A percentile compares a stretch with the other conserved stretches of the same genome.
Conservation (phyloP, 2,329 filamentous ascomycete genomes). For the Peltaster fructicola region DNA sequence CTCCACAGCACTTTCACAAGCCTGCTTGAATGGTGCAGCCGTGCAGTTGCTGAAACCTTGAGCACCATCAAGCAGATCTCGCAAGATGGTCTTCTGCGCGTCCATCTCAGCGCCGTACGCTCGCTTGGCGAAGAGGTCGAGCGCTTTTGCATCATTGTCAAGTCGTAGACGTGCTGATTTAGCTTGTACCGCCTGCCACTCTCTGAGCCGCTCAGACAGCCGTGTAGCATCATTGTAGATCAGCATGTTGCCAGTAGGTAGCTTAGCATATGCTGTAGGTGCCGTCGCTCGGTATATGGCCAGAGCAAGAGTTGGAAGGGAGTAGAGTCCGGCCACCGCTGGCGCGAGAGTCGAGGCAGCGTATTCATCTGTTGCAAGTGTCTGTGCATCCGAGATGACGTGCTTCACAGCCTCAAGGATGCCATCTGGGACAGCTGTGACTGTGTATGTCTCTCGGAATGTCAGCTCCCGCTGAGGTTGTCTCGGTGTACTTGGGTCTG, state of each 20-base stretch:
- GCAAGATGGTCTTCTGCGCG: constrained; percentile 42
- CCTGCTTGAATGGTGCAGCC: constrained; percentile 37
- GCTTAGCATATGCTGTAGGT: constrained; percentile 51
- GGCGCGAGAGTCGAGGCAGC: constrained; percentile 40
- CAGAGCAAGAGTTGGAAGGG: constrained; percentile 51
- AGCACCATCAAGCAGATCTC: constrained; percentile 44
- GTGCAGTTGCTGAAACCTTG: constrained; percentile 45
- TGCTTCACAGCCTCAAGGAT: constrained; percentile 50
- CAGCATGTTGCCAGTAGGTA: constrained; percentile 41
- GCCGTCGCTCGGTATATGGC: constrained; percentile 68
- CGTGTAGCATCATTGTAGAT: constrained; percentile 47
- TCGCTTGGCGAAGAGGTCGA: constrained; percentile 41
- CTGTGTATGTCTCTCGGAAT: constrained; percentile 68
- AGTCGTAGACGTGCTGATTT: constrained; percentile 27
- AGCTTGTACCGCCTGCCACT: constrained; percentile 29
- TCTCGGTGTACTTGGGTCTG: constrained; percentile 11
- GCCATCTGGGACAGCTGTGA: constrained; percentile 71
- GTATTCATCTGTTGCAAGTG: constrained; percentile 35
- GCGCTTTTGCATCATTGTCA: constrained; percentile 34
- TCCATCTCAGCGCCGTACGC: constrained; percentile 49
- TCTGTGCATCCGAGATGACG: constrained; percentile 28
- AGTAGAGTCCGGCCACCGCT: constrained; percentile 52
- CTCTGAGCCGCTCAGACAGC: constrained; percentile 35
- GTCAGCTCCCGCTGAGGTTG: constrained; percentile 33
- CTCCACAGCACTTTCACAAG: constrained; percentile 42